Conservation (phyloP, 257 asterid genomes). For the Echium plantagineum region DNA sequence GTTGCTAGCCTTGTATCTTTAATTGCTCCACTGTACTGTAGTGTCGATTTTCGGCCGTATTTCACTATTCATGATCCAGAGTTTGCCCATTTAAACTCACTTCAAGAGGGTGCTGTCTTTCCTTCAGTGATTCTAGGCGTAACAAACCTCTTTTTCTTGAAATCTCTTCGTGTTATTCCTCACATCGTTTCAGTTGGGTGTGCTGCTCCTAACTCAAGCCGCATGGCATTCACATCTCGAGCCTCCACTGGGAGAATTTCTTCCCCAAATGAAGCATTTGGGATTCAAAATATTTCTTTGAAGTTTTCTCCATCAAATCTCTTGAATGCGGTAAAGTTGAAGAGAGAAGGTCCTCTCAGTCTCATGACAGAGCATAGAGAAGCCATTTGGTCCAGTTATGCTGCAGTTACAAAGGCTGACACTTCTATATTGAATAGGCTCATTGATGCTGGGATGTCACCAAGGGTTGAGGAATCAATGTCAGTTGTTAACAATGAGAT, state of each 20-base stretch:
- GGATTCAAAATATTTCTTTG: slow-evolving; percentile 43
- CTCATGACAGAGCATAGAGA: slow-evolving; percentile 95
- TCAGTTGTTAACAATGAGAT: slow-evolving; percentile 97
- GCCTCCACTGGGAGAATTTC: slow-evolving; percentile 33
- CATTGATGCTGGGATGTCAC: slow-evolving; percentile 97
- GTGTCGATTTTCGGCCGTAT: slow-evolving; percentile 92
- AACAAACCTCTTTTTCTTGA: slow-evolving; percentile 87
- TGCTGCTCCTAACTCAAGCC: slow-evolving; percentile 54
- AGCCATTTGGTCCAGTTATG: slow-evolving; percentile 80
- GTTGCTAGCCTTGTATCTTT: slow-evolving; percentile 88
- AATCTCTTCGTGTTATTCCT: slow-evolving; percentile 78
- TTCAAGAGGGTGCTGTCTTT: slow-evolving; percentile 52
- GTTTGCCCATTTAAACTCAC: slow-evolving; percentile 65
- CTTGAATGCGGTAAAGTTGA: slow-evolving; percentile 79
- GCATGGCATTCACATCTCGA: slow-evolving; percentile 40
- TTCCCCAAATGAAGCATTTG: slow-evolving; percentile 24
- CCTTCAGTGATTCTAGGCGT: slow-evolving; percentile 92
- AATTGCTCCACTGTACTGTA: slow-evolving; percentile 81
- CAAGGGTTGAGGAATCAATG: slow-evolving; percentile 99
- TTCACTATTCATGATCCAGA: slow-evolving; percentile 94
- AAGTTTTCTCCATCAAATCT: slow-evolving; percentile 72
- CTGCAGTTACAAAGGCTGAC: slow-evolving; percentile 76
- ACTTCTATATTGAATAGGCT: slow-evolving; percentile 91
- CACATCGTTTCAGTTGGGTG: slow-evolving; percentile 91
- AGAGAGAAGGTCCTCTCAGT: slow-evolving; percentile 94